A percentile compares a stretch with the other conserved stretches of the same genome.
phyloP scores from a whole-genome alignment of 495 filamentous ascomycete species.

The Chaetomium fimeti region DNA sequence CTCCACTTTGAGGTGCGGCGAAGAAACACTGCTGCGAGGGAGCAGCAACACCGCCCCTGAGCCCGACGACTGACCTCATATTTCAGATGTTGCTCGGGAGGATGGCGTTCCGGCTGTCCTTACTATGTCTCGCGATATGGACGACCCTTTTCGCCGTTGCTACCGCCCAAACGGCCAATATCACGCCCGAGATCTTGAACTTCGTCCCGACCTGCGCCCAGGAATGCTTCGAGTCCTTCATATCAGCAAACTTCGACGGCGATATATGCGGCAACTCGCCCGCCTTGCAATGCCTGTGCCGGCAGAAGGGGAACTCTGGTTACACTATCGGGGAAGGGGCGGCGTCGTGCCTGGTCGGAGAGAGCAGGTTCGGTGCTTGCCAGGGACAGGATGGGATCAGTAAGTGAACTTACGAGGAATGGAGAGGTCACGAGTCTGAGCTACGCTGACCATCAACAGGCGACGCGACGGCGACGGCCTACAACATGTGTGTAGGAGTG shows the following conservation, averaged over 20 bases:
- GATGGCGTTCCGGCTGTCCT: conserved; percentile 45
- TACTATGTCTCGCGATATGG: conserved; percentile 39
- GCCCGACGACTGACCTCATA: conserved; percentile 6
- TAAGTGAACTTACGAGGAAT: conserved; percentile 28
- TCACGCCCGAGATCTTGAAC: conserved; percentile 45
- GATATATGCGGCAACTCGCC: conserved; percentile 49
- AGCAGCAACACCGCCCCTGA: not conserved
- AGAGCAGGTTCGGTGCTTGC: conserved; percentile 44
- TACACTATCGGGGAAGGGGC: conserved; percentile 70
- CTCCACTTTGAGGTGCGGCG: conserved; percentile 23
- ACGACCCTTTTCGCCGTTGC: conserved; percentile 32
- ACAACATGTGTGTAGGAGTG: conserved; percentile 58
- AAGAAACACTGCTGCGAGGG: not conserved
- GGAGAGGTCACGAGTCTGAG: not conserved
- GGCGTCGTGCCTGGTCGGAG: conserved; percentile 59
- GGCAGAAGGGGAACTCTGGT: conserved; percentile 55
- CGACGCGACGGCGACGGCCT: conserved; percentile 43
- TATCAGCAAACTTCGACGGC: conserved; percentile 56
- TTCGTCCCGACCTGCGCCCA: conserved; percentile 65
- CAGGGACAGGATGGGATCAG: conserved; percentile 35
- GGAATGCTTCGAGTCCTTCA: conserved; percentile 61
- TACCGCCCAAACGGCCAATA: conserved; percentile 32
- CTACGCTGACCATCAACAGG: conserved; percentile 34
- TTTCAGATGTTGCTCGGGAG: conserved; percentile 44
- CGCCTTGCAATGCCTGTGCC: conserved; percentile 63